These are phyloP conservation scores for Quercus glauca DNA, from an alignment of 306 rosid species.

Conservation along the genomic window DNA sequence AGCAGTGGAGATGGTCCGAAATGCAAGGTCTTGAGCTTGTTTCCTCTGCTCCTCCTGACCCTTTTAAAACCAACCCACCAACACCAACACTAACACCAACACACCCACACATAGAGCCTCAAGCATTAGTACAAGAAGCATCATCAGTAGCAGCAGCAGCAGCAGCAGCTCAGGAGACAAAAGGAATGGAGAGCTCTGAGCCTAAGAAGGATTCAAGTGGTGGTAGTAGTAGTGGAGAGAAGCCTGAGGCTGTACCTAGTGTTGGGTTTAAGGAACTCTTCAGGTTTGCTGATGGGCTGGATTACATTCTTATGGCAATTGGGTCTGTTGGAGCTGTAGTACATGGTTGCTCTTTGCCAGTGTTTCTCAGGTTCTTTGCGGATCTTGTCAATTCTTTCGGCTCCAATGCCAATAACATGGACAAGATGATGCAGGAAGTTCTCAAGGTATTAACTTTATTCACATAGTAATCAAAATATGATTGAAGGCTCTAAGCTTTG, in stretches of 20 bases:
- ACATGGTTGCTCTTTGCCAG: constrained; percentile 90
- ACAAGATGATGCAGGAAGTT: constrained; percentile 89
- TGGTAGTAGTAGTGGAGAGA: constrained; percentile 30
- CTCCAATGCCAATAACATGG: constrained; percentile 71
- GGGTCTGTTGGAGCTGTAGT: constrained; percentile 89
- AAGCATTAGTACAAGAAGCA: not conserved
- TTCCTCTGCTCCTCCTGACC: constrained; percentile 38
- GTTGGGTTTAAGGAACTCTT: constrained; percentile 69
- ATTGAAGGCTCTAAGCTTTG: constrained; percentile 9
- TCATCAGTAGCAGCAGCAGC: not conserved
- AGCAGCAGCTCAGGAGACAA: constrained; percentile 22
- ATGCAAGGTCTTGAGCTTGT: constrained; percentile 92
- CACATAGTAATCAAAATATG: not conserved
- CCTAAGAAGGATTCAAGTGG: constrained; percentile 39
- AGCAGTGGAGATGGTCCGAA: constrained; percentile 98
- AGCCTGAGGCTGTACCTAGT: constrained; percentile 52
- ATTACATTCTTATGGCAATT: constrained; percentile 72
- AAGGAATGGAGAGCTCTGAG: constrained; percentile 45
- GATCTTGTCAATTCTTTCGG: constrained; percentile 98
- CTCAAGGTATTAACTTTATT: constrained; percentile 53
- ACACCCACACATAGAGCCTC: not conserved
- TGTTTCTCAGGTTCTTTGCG: constrained; percentile 93
- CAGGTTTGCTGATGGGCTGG: constrained; percentile 92
- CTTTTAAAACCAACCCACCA: constrained; percentile 37
- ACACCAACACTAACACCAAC: constrained; percentile 2